A percentile compares a stretch with the other conserved stretches of the same genome.
Evolutionary conservation across 345 rosid genomes (phyloP).

Genomic region (Rhodamnia rubescens): DNA sequence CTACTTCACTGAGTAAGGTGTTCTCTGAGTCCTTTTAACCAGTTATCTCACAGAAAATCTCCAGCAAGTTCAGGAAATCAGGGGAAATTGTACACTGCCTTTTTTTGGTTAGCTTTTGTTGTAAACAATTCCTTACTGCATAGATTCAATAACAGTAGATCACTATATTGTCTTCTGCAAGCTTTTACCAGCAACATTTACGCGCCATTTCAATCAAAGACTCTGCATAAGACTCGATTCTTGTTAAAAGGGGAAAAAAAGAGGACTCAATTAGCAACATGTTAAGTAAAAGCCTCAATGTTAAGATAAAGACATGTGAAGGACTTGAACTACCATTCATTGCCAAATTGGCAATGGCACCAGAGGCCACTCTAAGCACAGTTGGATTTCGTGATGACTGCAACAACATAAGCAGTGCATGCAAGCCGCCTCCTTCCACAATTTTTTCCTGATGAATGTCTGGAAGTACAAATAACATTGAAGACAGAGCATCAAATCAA

Average conservation of each 20-base stretch:
- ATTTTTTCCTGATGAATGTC: constrained; percentile 76
- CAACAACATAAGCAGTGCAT: constrained; percentile 63
- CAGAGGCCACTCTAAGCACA: constrained; percentile 89
- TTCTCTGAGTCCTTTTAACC: neutral
- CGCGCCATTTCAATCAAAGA: neutral
- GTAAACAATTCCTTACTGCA: neutral
- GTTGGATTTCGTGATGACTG: constrained; percentile 62
- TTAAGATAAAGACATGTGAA: neutral
- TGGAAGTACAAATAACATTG: constrained; percentile 6
- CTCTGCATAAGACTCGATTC: neutral
- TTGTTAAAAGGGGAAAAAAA: neutral
- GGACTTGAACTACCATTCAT: constrained; percentile 60
- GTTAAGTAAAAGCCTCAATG: neutral
- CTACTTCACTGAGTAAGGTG: neutral
- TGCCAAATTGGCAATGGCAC: constrained; percentile 93
- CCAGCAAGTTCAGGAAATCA: neutral
- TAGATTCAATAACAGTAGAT: neutral
- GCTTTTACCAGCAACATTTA: neutral
- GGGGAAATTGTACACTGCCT: neutral
- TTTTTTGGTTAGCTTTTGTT: neutral
- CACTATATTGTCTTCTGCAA: neutral
- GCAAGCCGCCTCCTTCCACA: constrained; percentile 92
- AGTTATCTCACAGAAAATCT: neutral
- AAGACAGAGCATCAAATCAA: neutral
- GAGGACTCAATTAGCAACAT: neutral